phyloP scores from a whole-genome alignment of 192 early-diverging fungal genomes.

The Backusella parvicylindrica region DNA sequence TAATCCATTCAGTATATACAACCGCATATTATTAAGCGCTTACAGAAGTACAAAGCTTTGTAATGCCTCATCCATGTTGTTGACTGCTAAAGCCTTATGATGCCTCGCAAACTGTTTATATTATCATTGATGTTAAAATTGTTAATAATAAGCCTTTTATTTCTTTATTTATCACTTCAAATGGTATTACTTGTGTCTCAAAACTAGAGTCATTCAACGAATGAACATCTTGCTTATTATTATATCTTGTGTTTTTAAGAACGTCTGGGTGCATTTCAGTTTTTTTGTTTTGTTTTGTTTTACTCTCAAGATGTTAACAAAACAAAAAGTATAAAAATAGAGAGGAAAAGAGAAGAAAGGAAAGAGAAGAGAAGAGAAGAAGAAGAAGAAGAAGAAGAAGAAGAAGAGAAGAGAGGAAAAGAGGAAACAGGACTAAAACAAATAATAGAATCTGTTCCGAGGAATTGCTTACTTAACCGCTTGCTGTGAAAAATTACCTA shows the following conservation, averaged over 20 bases:
- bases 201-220: constrained; percentile 2
- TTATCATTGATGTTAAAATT: background rate
- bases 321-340: background rate
- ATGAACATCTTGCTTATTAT: background rate
- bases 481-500: background rate
- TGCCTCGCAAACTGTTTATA: constrained; percentile 7
- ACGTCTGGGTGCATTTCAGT: background rate
- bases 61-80: constrained; percentile 14
- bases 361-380: background rate
- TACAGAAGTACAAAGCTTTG: constrained; percentile 22
- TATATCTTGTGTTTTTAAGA: background rate
- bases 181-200: background rate
- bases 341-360: background rate
- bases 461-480: background rate
- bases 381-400: too few species aligned
- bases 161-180: background rate
- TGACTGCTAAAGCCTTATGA: background rate
- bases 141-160: background rate
- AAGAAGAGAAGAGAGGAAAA: background rate
- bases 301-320: background rate
- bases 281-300: background rate
- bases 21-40: background rate
- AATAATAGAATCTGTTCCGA: constrained; percentile 5
- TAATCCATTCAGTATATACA: background rate
- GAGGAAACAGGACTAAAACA: background rate